These are phyloP conservation scores for Blakeslea trispora DNA, from an alignment of 371 early-diverging fungal genomes.

Conservation along the genomic window DNA sequence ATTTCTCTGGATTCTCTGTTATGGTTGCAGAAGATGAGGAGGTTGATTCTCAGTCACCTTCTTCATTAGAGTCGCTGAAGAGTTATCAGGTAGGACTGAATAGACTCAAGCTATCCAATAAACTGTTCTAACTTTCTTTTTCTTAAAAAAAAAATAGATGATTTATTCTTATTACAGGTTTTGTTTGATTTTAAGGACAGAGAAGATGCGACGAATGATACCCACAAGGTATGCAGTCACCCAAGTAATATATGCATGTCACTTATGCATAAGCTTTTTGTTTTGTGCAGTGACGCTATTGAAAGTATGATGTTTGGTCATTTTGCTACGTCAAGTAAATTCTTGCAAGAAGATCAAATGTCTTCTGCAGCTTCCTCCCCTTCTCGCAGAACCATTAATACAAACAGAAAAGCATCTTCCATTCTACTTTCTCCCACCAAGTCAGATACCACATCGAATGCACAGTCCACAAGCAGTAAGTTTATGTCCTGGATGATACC, in stretches of 20 bases:
- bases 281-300: slow-evolving; percentile 49
- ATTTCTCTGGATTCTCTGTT: slow-evolving; percentile 63
- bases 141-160: slow-evolving; percentile 40
- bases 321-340: slow-evolving; percentile 28
- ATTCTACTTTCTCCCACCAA: slow-evolving; percentile 1
- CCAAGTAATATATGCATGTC: neutral
- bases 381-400: neutral
- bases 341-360: slow-evolving; percentile 8
- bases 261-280: neutral
- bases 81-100: slow-evolving; percentile 41
- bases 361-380: slow-evolving; percentile 15
- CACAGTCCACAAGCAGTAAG: slow-evolving; percentile 12
- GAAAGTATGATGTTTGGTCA: slow-evolving; percentile 56
- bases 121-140: neutral
- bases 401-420: slow-evolving; percentile 1
- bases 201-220: slow-evolving; percentile 57
- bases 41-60: slow-evolving; percentile 17
- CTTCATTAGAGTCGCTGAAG: slow-evolving; percentile 39
- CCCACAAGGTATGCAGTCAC: slow-evolving; percentile 49
- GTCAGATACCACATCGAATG: slow-evolving; percentile 16
- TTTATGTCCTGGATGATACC: slow-evolving; percentile 34
- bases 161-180: slow-evolving; percentile 63
- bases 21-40: slow-evolving; percentile 24
- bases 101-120: too few species aligned
- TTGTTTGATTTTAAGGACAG: slow-evolving; percentile 55